Evolutionary conservation across 208 protist genomes (phyloP).

Genomic region (Trichomonas gallinae): DNA sequence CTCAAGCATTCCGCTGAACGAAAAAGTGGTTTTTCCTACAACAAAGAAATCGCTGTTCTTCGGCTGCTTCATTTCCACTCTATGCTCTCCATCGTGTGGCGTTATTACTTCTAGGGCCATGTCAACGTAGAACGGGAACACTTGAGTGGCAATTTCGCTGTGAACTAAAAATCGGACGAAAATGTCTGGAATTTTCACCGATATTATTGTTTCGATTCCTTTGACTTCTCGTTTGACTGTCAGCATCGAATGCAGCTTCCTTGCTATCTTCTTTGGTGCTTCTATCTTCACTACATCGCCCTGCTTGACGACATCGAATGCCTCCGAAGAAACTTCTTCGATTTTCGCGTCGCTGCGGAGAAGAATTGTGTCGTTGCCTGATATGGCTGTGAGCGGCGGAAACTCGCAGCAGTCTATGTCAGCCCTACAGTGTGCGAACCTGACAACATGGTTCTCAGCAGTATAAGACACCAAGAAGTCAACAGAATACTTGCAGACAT

Average conservation of each 20-base stretch:
- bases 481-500: neutral
- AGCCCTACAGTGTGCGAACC: neutral
- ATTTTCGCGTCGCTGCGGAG: neutral
- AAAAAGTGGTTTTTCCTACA: neutral
- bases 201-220: neutral
- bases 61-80: neutral
- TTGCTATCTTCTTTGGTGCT: neutral
- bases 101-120: neutral
- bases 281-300: neutral
- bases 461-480: neutral
- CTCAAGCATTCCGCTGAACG: neutral
- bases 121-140: neutral
- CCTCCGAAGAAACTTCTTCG: neutral
- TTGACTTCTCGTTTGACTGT: neutral
- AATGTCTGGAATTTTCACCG: neutral
- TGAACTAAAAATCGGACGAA: neutral
- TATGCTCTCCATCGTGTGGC: neutral
- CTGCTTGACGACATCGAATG: neutral
- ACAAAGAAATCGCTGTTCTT: neutral
- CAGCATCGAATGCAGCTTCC: neutral
- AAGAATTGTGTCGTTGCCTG: neutral
- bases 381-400: neutral
- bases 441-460: neutral
- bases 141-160: neutral
- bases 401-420: neutral